These are phyloP conservation scores for Wickerhamia fluorescens DNA, from an alignment of 805 yeast species.

Conservation along the genomic window DNA sequence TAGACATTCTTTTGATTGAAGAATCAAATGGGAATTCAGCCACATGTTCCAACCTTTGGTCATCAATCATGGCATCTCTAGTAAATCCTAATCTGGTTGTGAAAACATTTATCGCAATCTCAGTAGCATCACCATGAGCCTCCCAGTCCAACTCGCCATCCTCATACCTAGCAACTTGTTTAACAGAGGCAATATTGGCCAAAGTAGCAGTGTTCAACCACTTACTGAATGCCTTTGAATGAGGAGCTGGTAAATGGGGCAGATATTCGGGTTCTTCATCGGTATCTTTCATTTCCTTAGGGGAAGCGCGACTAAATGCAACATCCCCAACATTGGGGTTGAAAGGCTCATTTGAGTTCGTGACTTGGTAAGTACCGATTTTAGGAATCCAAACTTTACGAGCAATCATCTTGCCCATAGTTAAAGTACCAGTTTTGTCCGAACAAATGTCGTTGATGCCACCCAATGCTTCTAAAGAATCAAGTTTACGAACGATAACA, in stretches of 20 bases:
- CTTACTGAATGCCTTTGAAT: constrained; percentile 12
- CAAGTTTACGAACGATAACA: constrained; percentile 32
- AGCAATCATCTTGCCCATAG: constrained; percentile 34
- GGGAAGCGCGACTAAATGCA: constrained; percentile 20
- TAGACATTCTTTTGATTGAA: constrained; percentile 25
- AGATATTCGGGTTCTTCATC: constrained; percentile 35
- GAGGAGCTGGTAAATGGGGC: constrained; percentile 16
- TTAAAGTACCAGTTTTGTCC: constrained; percentile 61
- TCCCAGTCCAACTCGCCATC: constrained; percentile 29
- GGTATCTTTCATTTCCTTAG: constrained; percentile 19
- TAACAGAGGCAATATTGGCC: constrained; percentile 35
- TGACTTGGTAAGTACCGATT: constrained; percentile 26
- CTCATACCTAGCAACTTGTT: constrained; percentile 8
- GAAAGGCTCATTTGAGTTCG: constrained; percentile 27
- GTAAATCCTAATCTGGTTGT: constrained; percentile 17
- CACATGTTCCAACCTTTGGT: constrained; percentile 12
- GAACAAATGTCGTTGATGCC: constrained; percentile 67
- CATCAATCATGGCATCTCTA: constrained; percentile 14
- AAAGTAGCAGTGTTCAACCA: constrained; percentile 31
- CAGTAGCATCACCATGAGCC: constrained; percentile 33
- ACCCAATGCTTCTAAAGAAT: constrained; percentile 33
- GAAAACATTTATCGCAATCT: constrained; percentile 28
- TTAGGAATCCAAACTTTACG: constrained; percentile 30
- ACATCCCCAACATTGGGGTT: constrained; percentile 38
- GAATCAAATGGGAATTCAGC: constrained; percentile 29